Conservation (phyloP, 129 eudicot genomes). For the carrot (Daucus carota) region DNA sequence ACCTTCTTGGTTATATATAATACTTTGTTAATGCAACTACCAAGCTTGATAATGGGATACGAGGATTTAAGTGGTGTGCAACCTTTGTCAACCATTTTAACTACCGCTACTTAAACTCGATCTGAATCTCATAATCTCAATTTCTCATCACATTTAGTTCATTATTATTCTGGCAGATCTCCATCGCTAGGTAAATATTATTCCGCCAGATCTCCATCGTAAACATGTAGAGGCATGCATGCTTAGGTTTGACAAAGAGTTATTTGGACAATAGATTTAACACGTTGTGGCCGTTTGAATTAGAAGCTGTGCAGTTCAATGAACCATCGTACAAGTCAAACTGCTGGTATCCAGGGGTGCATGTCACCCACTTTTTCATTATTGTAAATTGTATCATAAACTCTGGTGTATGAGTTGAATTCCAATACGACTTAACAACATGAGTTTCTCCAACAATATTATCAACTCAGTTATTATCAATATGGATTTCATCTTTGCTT, state of each 20-base stretch:
- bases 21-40: too few relatives aligned
- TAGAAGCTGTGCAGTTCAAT: background rate
- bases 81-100: slow-evolving; percentile 4
- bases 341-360: background rate
- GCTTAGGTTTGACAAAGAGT: background rate
- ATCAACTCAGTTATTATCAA: too few relatives aligned
- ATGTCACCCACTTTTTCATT: background rate
- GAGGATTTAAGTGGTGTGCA: background rate
- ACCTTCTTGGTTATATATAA: too few relatives aligned
- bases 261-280: background rate
- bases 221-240: background rate
- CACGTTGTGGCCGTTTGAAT: background rate
- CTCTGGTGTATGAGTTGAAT: too few relatives aligned
- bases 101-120: background rate
- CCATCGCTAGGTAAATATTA: background rate
- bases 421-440: too few relatives aligned
- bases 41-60: slow-evolving; percentile 1
- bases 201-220: background rate
- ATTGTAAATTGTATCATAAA: background rate
- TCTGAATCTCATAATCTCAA: too few relatives aligned
- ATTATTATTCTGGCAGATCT: background rate
- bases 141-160: background rate
- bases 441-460: too few relatives aligned
- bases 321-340: background rate
- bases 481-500: too few relatives aligned